Conservation (phyloP, 169 alveolate genomes). For the Plasmodium malariae region DNA sequence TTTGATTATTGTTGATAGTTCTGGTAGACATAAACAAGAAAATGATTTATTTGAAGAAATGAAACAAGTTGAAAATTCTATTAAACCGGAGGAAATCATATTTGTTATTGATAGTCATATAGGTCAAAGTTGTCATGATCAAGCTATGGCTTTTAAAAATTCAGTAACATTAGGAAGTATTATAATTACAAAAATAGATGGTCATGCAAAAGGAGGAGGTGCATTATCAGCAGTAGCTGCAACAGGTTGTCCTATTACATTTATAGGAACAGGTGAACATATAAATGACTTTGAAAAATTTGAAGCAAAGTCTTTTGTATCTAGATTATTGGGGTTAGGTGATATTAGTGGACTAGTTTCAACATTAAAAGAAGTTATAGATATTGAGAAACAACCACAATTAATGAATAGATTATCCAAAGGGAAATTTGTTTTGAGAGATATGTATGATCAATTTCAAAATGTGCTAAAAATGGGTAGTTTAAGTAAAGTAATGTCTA, state of each 20-base stretch:
- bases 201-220: slow-evolving; percentile 99
- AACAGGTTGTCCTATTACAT: slow-evolving; percentile 94
- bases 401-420: slow-evolving; percentile 94
- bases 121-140: slow-evolving; percentile 99
- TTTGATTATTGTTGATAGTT: slow-evolving; percentile 98
- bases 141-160: slow-evolving; percentile 98
- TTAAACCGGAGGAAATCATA: slow-evolving; percentile 96
- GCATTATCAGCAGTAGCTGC: slow-evolving; percentile 99
- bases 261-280: slow-evolving; percentile 99
- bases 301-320: slow-evolving; percentile 97
- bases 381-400: slow-evolving; percentile 95
- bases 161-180: slow-evolving; percentile 98
- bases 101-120: slow-evolving; percentile 99
- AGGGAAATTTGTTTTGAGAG: slow-evolving; percentile 96
- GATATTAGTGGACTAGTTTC: slow-evolving; percentile 97
- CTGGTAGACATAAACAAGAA: slow-evolving; percentile 99
- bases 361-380: slow-evolving; percentile 96
- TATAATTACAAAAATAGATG: slow-evolving; percentile 99
- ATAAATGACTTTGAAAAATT: slow-evolving; percentile 98
- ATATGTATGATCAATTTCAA: slow-evolving; percentile 97
- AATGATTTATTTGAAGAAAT: slow-evolving; percentile 98
- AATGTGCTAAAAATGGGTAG: slow-evolving; percentile 97
- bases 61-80: slow-evolving; percentile 96
- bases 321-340: slow-evolving; percentile 98
- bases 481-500: slow-evolving; percentile 94